Conservation (phyloP, 2,329 filamentous ascomycete species). For the Ceratocystis harringtonii region DNA sequence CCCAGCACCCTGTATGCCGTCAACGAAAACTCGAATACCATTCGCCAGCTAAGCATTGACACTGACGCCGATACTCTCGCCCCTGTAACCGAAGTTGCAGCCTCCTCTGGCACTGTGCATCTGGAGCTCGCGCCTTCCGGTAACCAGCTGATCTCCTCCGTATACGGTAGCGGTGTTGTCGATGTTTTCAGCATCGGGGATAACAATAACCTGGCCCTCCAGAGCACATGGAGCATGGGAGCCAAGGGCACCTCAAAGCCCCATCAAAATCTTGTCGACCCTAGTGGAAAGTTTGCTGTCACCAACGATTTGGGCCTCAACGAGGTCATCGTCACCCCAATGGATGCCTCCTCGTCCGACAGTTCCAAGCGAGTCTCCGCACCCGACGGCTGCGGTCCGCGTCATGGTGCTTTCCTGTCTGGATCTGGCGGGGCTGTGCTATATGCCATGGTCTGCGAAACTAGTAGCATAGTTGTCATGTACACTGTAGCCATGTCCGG, state of each 20-base stretch:
- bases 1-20: conserved; percentile 32
- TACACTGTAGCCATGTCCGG: conserved; percentile 23
- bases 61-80: conserved; percentile 21
- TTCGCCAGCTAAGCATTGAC: conserved; percentile 30
- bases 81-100: conserved; percentile 26
- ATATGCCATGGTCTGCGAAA: conserved; percentile 19
- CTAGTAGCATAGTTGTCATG: conserved; percentile 16
- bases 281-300: conserved; percentile 34
- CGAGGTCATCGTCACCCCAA: conserved; percentile 32
- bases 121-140: conserved; percentile 18
- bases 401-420: conserved; percentile 27
- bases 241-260: conserved; percentile 28
- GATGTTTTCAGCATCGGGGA: conserved; percentile 25
- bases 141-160: conserved; percentile 9
- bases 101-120: conserved; percentile 24
- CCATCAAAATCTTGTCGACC: conserved; percentile 35
- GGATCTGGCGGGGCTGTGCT: conserved; percentile 3
- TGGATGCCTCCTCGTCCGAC: conserved; percentile 27
- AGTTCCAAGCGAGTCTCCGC: conserved; percentile 24
- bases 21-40: conserved; percentile 31
- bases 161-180: conserved; percentile 20
- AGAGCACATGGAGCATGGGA: conserved; percentile 18
- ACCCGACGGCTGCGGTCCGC: conserved; percentile 32
- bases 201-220: conserved; percentile 15
- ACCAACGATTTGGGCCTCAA: conserved; percentile 37